Conservation (phyloP, 306 rosid genomes). For the Medicago lupulina region DNA sequence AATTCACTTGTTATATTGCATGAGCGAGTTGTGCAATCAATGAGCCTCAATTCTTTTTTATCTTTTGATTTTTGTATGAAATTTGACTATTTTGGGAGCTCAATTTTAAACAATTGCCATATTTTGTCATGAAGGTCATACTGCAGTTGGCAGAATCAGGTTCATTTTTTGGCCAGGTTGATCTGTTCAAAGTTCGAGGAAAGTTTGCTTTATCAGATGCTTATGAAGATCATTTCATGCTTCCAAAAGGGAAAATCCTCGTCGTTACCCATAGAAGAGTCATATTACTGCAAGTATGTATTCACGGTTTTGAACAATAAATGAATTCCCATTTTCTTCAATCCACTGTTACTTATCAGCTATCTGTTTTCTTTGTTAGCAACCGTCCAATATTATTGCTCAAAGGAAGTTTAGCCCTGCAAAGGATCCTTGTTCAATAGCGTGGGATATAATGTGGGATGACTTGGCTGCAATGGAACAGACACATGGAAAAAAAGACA, state of each 20-base stretch:
- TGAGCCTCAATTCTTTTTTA: conserved; percentile 24
- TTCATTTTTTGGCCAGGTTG: conserved; percentile 95
- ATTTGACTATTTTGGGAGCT: conserved; percentile 31
- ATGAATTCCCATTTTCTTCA: conserved; percentile 30
- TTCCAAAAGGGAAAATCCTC: conserved; percentile 83
- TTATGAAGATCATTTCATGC: conserved; percentile 93
- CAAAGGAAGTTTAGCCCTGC: conserved; percentile 96
- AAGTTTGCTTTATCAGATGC: conserved; percentile 98
- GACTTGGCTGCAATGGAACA: conserved; percentile 78
- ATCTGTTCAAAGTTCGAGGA: conserved; percentile 97
- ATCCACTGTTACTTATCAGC: conserved; percentile 20
- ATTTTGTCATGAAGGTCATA: conserved; percentile 74
- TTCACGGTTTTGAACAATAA: conserved; percentile 24
- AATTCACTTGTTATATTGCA: conserved; percentile 20
- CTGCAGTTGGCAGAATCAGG: conserved; percentile 98
- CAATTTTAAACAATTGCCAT: conserved; percentile 32
- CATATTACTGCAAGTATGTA: conserved; percentile 86
- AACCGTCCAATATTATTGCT: conserved; percentile 83
- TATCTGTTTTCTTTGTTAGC: conserved; percentile 61
- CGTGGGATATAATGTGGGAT: conserved; percentile 94
- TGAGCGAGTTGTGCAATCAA: conserved; percentile 23
- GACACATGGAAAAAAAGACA: conserved; percentile 81
- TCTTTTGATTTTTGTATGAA: conserved; percentile 13
- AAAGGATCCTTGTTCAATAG: conserved; percentile 91
- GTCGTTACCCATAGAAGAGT: conserved; percentile 87